Percentiles rank a stretch among this genome's conserved stretches.
Conservation (phyloP, 257 asterid species). For the Avicennia marina region DNA sequence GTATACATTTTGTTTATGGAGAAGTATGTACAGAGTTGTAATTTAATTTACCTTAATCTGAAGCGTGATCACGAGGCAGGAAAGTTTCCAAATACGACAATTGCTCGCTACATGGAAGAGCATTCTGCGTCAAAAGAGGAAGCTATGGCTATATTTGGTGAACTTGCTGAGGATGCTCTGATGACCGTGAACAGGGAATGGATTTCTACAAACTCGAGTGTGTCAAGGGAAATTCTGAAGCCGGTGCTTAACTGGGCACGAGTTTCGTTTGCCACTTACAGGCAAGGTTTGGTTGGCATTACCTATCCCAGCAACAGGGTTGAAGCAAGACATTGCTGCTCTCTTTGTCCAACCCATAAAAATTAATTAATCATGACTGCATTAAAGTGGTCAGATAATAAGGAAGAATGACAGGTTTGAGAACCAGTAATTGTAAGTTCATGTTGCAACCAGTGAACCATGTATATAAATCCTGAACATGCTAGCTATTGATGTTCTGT, state of each 20-base stretch:
- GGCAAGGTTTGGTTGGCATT: background rate
- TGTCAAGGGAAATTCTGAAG: background rate
- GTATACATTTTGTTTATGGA: background rate
- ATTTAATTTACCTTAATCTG: too few relatives aligned
- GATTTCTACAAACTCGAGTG: background rate
- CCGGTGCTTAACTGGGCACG: background rate
- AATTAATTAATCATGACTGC: too few relatives aligned
- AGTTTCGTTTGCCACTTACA: background rate
- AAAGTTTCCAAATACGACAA: background rate
- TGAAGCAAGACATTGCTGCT: background rate
- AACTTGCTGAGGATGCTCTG: conserved; percentile 2
- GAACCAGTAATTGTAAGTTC: too few relatives aligned
- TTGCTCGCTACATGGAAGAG: conserved; percentile 3
- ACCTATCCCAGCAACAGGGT: background rate
- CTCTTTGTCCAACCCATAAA: background rate
- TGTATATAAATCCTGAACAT: too few relatives aligned
- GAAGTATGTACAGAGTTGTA: too few relatives aligned
- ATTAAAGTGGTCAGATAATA: too few relatives aligned
- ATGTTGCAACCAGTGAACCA: too few relatives aligned
- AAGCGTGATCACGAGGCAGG: conserved; percentile 3
- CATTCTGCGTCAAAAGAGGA: background rate
- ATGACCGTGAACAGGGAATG: conserved; percentile 5
- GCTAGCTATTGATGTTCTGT: too few relatives aligned
- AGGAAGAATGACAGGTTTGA: too few relatives aligned
- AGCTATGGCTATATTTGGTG: background rate